A percentile compares a stretch with the other conserved stretches of the same genome.
These are phyloP conservation scores for Kalmanozyma brasiliensis DNA, from an alignment of 1,284 basidiomycete species.

Conservation along the genomic window DNA sequence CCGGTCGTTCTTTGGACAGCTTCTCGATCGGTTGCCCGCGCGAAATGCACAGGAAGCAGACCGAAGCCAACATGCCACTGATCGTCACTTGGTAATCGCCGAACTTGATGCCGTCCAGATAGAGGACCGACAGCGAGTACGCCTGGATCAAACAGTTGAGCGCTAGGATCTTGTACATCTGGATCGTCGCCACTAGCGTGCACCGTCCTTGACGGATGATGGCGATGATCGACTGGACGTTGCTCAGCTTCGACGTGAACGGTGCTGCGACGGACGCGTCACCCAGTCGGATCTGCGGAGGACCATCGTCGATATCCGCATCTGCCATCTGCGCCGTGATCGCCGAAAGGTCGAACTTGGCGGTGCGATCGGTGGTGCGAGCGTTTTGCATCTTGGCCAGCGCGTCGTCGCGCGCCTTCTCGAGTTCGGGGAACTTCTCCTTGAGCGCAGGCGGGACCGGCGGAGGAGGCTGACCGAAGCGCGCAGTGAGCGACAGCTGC, in stretches of 20 bases:
- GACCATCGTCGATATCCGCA: slow-evolving; percentile 64
- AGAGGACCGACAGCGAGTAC: slow-evolving; percentile 62
- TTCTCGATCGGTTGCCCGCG: slow-evolving; percentile 63
- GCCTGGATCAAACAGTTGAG: slow-evolving; percentile 67
- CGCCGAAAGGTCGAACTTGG: slow-evolving; percentile 62
- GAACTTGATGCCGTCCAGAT: slow-evolving; percentile 66
- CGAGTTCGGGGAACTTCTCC: slow-evolving; percentile 62
- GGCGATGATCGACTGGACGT: slow-evolving; percentile 56
- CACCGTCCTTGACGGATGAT: slow-evolving; percentile 67
- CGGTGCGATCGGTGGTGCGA: slow-evolving; percentile 50
- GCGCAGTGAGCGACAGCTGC: slow-evolving; percentile 60
- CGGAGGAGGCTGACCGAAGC: slow-evolving; percentile 61
- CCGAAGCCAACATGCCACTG: slow-evolving; percentile 58
- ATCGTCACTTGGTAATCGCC: slow-evolving; percentile 67
- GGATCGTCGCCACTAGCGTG: slow-evolving; percentile 65
- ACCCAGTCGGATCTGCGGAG: slow-evolving; percentile 67
- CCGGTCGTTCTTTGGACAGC: slow-evolving; percentile 62
- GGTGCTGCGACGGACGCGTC: slow-evolving; percentile 67
- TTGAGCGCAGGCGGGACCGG: slow-evolving; percentile 62
- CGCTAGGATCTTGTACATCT: slow-evolving; percentile 68
- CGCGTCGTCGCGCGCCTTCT: slow-evolving; percentile 64
- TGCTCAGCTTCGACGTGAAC: slow-evolving; percentile 64
- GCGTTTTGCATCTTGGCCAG: slow-evolving; percentile 53
- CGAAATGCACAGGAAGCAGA: slow-evolving; percentile 67
- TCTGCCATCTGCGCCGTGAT: slow-evolving; percentile 63